Evolutionary conservation across 2,329 filamentous ascomycete genomes (phyloP).

Genomic region (Fusarium albidum): DNA sequence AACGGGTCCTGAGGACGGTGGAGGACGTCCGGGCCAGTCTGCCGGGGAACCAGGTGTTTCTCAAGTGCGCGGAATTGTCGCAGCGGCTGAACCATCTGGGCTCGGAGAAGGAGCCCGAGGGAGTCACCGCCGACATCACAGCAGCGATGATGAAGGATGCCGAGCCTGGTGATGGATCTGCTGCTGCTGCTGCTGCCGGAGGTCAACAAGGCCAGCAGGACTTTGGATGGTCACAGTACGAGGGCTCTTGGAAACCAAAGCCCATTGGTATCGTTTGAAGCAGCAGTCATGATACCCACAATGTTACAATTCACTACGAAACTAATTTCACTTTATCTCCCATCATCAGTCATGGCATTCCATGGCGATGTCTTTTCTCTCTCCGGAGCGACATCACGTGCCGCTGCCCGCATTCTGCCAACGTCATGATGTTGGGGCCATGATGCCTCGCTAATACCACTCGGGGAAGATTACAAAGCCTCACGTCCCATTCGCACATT

Average conservation of each 20-base stretch:
- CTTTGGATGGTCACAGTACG: slow-evolving; percentile 57
- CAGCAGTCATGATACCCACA: slow-evolving; percentile 21
- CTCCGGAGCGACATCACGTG: slow-evolving; percentile 32
- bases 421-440: slow-evolving; percentile 35
- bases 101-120: slow-evolving; percentile 19
- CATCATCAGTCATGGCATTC: not conserved
- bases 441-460: slow-evolving; percentile 24
- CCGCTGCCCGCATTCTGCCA: slow-evolving; percentile 11
- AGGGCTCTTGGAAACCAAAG: slow-evolving; percentile 64
- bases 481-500: slow-evolving; percentile 33
- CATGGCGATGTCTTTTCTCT: not conserved
- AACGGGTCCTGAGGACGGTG: slow-evolving; percentile 48
- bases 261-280: slow-evolving; percentile 63
- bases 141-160: slow-evolving; percentile 21
- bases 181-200: slow-evolving; percentile 38
- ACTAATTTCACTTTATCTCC: not conserved
- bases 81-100: slow-evolving; percentile 45
- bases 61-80: slow-evolving; percentile 55
- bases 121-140: too few relatives aligned
- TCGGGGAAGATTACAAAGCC: slow-evolving; percentile 38
- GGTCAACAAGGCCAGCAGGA: slow-evolving; percentile 27
- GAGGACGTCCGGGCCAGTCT: slow-evolving; percentile 50
- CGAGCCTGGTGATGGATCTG: not conserved
- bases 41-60: slow-evolving; percentile 53
- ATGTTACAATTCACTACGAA: not conserved